Evolutionary conservation across 768 basidiomycete species (phyloP), one percentile per base, ranked within the genome.

Genomic region (Pleurotus sapidus): DNA sequence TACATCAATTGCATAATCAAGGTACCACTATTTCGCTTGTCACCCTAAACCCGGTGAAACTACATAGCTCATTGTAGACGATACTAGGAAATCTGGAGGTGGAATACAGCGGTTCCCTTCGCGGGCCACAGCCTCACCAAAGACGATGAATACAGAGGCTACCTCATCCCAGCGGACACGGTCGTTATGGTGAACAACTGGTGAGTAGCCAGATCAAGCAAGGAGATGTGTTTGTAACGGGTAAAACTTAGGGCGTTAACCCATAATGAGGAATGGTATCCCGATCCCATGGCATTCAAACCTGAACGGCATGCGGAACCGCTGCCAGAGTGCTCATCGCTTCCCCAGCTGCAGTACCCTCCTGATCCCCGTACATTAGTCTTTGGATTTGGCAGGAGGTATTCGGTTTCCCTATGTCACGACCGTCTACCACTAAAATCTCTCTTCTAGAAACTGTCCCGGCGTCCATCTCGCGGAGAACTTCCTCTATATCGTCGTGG

Each of bases 1-100:
- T 66, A 64, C 49, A 20, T 66, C 46, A 49, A 60, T 49, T 63
- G 63, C 8, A 56, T 67, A 24, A 34, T 64, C 49, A 58, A 57
- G 42, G 27, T 57, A 58, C 8, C 30, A 9, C 11, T 3, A 7
- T 30, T 30, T 11, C 20, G 27, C 9, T 2, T 6, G 9, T 30
- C 5, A 30, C 7, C 27, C 9, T 30, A n/a, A 11, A 30, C 8
- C 11, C 8, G 30, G 8, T 30, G 8, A 30, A 30, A 7, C 30
- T 9, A 11, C 30, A 30, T 30, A 20, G 20, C 20, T 20, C 20
- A 20, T 1, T 20, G 20, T 20, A 3, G 20, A 20, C 20, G 30
- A 30, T 30, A 7, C 40, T 1, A 27, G 58, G 49, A 37, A 27
- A 34, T 60, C 15, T 30, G 39, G 42, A 9, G 42, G 15, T 43